Conservation (phyloP, 176 grass and related monocot species). For the barley (Hordeum vulgare) region DNA sequence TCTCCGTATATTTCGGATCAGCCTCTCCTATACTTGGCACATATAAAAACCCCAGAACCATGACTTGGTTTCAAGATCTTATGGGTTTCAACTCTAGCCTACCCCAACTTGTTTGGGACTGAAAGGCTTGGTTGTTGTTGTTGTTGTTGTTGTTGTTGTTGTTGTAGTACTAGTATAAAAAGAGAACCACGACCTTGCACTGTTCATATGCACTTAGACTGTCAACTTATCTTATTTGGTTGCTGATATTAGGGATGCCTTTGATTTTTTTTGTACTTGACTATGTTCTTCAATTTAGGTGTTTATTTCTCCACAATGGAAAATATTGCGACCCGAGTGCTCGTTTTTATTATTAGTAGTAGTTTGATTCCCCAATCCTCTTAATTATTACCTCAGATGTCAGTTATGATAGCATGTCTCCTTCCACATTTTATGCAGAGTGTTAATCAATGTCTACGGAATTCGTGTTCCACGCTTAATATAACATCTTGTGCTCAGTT, state of each 20-base stretch:
- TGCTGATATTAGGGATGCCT: background rate
- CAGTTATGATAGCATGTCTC: constrained; percentile 4
- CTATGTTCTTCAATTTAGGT: background rate
- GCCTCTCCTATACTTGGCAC: too few relatives aligned
- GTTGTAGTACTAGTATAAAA: too few relatives aligned
- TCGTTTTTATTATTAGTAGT: background rate
- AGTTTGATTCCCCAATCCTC: background rate
- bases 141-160: too few relatives aligned
- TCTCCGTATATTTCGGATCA: too few relatives aligned
- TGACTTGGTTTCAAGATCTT: too few relatives aligned
- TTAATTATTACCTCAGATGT: background rate
- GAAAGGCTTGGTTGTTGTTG: too few relatives aligned
- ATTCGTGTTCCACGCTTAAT: constrained; percentile 31
- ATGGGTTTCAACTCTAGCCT: too few relatives aligned
- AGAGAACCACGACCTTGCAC: background rate
- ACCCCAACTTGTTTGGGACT: too few relatives aligned
- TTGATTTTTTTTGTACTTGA: background rate
- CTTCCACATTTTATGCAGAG: constrained; percentile 46
- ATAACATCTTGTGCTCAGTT: constrained; percentile 20
- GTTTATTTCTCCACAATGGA: background rate
- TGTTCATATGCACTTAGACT: background rate
- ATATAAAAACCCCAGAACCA: too few relatives aligned
- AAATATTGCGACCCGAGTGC: background rate
- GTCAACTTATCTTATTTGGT: background rate
- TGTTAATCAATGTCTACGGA: constrained; percentile 68